phyloP scores from a whole-genome alignment of 352 stramenopile genomes.

The Phytopythium ostracodes region DNA sequence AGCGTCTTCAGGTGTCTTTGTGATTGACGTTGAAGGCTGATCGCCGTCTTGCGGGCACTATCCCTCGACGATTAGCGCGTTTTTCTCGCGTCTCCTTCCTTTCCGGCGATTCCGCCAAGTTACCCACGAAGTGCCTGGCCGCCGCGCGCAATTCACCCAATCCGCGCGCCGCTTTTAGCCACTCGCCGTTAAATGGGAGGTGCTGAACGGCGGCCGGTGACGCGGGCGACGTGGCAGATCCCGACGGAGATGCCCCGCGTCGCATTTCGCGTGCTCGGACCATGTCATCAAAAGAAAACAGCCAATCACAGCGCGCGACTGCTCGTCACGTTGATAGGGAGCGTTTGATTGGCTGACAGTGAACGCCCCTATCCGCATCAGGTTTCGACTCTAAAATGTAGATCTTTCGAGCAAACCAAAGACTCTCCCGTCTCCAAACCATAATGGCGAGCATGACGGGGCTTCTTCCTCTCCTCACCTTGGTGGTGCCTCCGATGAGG shows the following conservation, averaged over 20 bases:
- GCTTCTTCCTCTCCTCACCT: no score
- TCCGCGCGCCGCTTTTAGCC: not conserved
- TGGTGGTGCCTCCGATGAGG: no score
- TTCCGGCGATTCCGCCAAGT: not conserved
- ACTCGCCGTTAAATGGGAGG: not conserved
- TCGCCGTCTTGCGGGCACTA: not conserved
- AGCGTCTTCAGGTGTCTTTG: not conserved
- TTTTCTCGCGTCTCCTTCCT: no score
- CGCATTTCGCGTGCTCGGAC: not conserved
- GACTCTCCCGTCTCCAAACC: no score
- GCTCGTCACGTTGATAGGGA: not conserved
- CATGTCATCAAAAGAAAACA: not conserved
- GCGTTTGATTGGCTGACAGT: no score
- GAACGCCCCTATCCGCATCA: no score
- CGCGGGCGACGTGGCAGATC: not conserved
- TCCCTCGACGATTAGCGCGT: no score
- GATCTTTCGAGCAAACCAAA: no score
- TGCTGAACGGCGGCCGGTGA: not conserved
- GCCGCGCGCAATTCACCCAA: not conserved
- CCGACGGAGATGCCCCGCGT: not conserved
- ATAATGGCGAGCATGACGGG: no score
- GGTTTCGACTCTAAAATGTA: no score
- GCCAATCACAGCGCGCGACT: not conserved
- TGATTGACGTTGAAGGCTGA: slow-evolving; percentile 1
- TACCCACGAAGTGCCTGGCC: no score